phyloP scores from a whole-genome alignment of 225 moss, liverwort and hornwort genomes.

The Neckera pumila region DNA sequence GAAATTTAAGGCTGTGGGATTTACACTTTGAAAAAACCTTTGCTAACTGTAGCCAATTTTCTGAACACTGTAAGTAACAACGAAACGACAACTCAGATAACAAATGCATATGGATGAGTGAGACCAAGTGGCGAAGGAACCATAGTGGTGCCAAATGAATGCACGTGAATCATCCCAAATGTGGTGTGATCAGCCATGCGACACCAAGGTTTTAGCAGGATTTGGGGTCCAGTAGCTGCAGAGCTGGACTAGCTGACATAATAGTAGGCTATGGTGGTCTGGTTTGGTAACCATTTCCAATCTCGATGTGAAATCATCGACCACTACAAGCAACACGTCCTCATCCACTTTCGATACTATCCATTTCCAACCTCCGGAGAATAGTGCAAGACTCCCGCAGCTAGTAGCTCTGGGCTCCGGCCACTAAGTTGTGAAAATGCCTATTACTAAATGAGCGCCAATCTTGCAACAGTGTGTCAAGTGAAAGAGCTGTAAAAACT shows the following conservation, averaged over 20 bases:
- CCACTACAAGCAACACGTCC: background rate
- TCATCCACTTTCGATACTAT: background rate
- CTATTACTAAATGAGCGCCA: background rate
- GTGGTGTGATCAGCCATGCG: background rate
- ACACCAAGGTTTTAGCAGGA: no score
- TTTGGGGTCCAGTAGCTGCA: background rate
- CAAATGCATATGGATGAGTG: background rate
- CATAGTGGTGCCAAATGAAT: background rate
- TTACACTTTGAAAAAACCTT: background rate
- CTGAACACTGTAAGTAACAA: background rate
- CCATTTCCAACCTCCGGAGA: background rate
- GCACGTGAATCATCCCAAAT: background rate
- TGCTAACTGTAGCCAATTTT: background rate
- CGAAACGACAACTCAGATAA: no score
- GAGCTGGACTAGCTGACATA: background rate
- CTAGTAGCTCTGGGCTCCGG: background rate
- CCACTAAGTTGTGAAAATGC: background rate
- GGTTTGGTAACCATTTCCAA: background rate
- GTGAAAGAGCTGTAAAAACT: background rate
- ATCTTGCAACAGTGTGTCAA: background rate
- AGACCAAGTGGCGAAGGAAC: background rate
- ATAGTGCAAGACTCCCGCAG: background rate
- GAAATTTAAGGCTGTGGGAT: no score
- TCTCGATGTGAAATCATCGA: background rate
- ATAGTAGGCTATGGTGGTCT: background rate